Conservation (phyloP, 495 filamentous ascomycete species). For the Chaetomium tenue region DNA sequence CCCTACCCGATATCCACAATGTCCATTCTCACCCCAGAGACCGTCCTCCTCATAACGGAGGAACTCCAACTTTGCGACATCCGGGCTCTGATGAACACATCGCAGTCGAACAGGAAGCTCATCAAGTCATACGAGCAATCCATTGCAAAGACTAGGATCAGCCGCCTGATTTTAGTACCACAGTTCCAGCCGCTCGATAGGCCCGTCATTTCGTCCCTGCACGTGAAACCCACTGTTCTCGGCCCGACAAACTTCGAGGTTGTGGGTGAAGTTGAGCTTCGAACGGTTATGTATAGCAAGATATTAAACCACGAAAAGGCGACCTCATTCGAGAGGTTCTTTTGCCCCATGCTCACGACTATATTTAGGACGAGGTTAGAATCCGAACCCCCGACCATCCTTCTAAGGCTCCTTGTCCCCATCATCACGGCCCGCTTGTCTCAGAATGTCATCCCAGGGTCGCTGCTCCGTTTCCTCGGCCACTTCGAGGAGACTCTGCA, state of each 20-base stretch:
- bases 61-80: background rate
- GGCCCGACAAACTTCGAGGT: background rate
- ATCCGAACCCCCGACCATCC: no score
- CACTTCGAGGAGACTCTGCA: background rate
- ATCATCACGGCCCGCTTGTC: background rate
- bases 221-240: background rate
- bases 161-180: background rate
- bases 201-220: background rate
- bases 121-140: slow-evolving; percentile 1
- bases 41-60: background rate
- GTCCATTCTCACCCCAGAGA: no score
- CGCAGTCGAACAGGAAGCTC: background rate
- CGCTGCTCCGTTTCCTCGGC: background rate
- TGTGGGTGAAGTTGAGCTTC: background rate
- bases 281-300: no score
- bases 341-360: no score
- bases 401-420: background rate
- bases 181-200: background rate
- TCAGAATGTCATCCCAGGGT: no score
- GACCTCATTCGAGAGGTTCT: no score
- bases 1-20: no score
- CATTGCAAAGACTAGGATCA: background rate
- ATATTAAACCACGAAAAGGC: no score
- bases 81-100: background rate
- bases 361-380: no score